Percentiles rank a stretch among this genome's conserved stretches.
phyloP scores from a whole-genome alignment of 192 early-diverging fungal genomes.

The Cetraspora pellucida region DNA sequence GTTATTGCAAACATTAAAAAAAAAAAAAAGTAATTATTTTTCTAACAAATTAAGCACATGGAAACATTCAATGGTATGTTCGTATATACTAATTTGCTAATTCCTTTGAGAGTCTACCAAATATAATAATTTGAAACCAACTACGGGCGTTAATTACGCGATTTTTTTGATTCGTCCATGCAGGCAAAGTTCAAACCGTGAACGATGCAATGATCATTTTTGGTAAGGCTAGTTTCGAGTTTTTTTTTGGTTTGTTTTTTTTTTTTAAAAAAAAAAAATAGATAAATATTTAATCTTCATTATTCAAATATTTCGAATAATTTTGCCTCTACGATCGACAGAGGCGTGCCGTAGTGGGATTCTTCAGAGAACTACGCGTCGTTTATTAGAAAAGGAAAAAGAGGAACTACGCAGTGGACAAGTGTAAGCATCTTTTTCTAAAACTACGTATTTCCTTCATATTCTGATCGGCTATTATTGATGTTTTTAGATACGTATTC shows the following conservation, averaged over 20 bases:
- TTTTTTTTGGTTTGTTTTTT: not conserved
- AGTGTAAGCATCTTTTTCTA: not conserved
- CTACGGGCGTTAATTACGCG: not conserved
- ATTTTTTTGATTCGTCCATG: not conserved
- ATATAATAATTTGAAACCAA: too few species aligned
- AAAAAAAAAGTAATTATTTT: too few species aligned
- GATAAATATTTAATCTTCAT: too few species aligned
- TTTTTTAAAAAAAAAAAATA: too few species aligned
- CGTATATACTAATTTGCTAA: too few species aligned
- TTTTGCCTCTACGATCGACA: not conserved
- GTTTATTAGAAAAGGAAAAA: not conserved
- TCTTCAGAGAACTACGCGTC: conserved; percentile 12
- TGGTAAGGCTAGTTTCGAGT: not conserved
- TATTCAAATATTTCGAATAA: too few species aligned
- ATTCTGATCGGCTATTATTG: too few species aligned
- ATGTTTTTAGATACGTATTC: not conserved
- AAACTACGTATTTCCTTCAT: not conserved
- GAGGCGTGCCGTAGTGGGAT: not conserved
- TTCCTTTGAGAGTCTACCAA: too few species aligned
- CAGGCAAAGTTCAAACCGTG: not conserved
- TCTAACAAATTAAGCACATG: too few species aligned
- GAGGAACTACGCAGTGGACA: conserved; percentile 22
- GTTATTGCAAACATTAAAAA: too few species aligned
- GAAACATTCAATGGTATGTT: too few species aligned
- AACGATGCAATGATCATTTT: not conserved